Conservation (phyloP, 78 protist species). For the Dictyostelium brefeldianum region DNA sequence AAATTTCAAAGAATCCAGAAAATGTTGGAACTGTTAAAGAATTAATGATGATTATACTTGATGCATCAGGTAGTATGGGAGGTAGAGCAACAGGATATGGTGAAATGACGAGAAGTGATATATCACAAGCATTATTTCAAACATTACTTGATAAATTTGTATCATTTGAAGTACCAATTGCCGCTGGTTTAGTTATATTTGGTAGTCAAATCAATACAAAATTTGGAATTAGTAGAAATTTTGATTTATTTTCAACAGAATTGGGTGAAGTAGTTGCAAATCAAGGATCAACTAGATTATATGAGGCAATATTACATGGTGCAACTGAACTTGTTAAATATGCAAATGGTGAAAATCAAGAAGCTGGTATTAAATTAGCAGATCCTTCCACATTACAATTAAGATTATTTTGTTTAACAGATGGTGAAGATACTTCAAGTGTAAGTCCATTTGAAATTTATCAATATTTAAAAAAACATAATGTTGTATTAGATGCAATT, state of each 20-base stretch:
- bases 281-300: conserved; percentile 26
- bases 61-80: background rate
- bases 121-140: conserved; percentile 45
- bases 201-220: background rate
- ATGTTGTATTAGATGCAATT: conserved; percentile 36
- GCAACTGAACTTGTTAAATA: background rate
- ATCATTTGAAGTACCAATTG: background rate
- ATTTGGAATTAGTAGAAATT: conserved; percentile 16
- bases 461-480: background rate
- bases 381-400: background rate
- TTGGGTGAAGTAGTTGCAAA: conserved; percentile 33
- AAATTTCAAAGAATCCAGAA: background rate
- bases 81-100: background rate
- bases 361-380: background rate
- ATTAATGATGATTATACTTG: background rate
- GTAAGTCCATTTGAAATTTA: background rate
- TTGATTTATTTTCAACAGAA: conserved; percentile 51
- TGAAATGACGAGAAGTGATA: conserved; percentile 9
- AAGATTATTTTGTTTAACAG: conserved; percentile 43
- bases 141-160: conserved; percentile 42
- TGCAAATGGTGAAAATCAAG: background rate
- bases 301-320: conserved; percentile 47
- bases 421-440: conserved; percentile 41
- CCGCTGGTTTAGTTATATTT: conserved; percentile 42
- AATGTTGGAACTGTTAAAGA: background rate